Conservation (phyloP, 192 early-diverging fungal genomes). For the Coemansia erecta region DNA sequence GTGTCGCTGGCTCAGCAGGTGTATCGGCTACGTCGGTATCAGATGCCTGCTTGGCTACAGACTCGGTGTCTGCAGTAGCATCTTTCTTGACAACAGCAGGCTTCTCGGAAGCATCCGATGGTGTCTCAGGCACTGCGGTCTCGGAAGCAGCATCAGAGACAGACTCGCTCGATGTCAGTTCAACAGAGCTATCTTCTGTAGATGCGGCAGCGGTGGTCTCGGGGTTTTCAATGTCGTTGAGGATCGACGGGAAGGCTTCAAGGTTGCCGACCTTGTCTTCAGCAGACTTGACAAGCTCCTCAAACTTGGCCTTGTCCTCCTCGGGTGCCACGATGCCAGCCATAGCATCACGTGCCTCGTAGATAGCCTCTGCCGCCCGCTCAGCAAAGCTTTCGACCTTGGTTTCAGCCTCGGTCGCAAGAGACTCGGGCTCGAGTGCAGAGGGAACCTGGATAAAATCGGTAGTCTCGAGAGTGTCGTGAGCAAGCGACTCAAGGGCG, state of each 20-base stretch:
- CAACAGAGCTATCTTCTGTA: not conserved
- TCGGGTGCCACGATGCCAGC: constrained; percentile 30
- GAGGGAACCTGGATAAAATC: not conserved
- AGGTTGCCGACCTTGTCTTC: constrained; percentile 25
- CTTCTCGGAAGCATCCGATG: not conserved
- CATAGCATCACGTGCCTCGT: constrained; percentile 43
- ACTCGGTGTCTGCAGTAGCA: not conserved
- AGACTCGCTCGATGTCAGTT: not conserved
- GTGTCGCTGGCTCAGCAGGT: not conserved
- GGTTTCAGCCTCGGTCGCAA: not conserved
- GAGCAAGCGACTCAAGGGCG: not conserved
- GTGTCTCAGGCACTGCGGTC: not conserved
- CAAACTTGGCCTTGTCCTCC: constrained; percentile 25
- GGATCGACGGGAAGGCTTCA: constrained; percentile 34
- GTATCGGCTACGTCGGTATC: too few relatives aligned
- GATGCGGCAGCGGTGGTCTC: not conserved
- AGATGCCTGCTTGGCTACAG: too few relatives aligned
- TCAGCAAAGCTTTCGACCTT: constrained; percentile 12
- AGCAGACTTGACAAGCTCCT: constrained; percentile 36
- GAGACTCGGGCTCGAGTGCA: not conserved
- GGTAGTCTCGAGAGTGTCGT: not conserved
- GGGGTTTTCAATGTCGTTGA: constrained; percentile 24
- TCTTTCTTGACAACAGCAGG: constrained; percentile 5
- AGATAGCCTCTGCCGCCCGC: constrained; percentile 40
- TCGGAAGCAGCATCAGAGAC: not conserved